A percentile compares a stretch with the other conserved stretches of the same genome.
These are phyloP conservation scores for Trametes hirsuta DNA, from an alignment of 1,284 basidiomycete species.

Conservation along the genomic window DNA sequence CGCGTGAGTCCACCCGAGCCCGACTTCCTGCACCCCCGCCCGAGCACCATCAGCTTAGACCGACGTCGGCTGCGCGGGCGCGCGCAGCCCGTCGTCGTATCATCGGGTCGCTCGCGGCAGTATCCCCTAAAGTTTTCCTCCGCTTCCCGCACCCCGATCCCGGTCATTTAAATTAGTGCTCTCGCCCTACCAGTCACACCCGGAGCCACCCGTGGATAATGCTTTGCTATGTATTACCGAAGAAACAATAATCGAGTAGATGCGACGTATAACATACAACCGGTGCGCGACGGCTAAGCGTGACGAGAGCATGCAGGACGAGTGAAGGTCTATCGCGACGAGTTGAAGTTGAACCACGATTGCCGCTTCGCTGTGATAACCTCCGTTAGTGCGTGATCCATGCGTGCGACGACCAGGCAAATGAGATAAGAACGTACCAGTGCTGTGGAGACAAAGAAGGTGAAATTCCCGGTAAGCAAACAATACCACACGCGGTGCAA, in stretches of 20 bases:
- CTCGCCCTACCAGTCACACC: neutral
- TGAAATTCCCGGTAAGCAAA: conserved; percentile 12
- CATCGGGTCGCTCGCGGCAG: conserved; percentile 8
- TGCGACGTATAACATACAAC: conserved; percentile 41
- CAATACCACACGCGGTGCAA: conserved; percentile 14
- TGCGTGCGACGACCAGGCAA: conserved; percentile 5
- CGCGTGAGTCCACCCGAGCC: conserved; percentile 14
- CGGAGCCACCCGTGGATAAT: neutral
- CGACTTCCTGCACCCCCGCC: conserved; percentile 3
- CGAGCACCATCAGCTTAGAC: conserved; percentile 13
- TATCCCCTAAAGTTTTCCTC: conserved; percentile 13
- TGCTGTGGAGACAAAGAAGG: conserved; percentile 30
- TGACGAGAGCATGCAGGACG: conserved; percentile 21
- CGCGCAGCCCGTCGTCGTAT: neutral
- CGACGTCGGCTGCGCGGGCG: conserved; percentile 6
- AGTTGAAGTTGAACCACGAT: conserved; percentile 84
- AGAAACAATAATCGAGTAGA: conserved; percentile 36
- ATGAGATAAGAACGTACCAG: conserved; percentile 31
- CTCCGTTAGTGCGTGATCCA: conserved; percentile 18
- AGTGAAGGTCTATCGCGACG: conserved; percentile 49
- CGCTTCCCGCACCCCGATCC: conserved; percentile 1
- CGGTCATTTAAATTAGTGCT: neutral
- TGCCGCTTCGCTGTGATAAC: conserved; percentile 72
- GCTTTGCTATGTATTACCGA: conserved; percentile 34
- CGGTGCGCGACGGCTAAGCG: conserved; percentile 34